phyloP scores from a whole-genome alignment of 2,329 filamentous ascomycete genomes.

The Huntiella savannae region DNA sequence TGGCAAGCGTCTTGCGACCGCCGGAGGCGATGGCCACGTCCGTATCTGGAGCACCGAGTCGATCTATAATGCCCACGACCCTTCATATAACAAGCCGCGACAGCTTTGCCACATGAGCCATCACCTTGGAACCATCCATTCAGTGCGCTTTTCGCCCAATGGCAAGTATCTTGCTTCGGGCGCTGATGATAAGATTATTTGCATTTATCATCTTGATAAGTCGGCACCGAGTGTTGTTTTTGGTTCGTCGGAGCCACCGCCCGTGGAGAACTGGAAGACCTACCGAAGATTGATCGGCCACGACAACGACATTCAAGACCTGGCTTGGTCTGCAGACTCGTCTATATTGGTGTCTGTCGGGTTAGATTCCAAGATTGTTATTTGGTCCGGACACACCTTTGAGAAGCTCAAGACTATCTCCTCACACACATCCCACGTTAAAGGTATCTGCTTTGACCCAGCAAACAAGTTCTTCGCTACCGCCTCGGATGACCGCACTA shows the following conservation, averaged over 20 bases:
- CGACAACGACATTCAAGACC: conserved; percentile 94
- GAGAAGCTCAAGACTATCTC: conserved; percentile 91
- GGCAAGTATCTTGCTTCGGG: conserved; percentile 90
- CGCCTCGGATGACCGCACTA: conserved; percentile 86
- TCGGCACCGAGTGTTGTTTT: conserved; percentile 65
- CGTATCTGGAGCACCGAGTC: conserved; percentile 95
- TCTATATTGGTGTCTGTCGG: conserved; percentile 92
- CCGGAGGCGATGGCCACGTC: conserved; percentile 92
- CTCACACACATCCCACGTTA: conserved; percentile 92
- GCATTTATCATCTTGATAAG: conserved; percentile 80
- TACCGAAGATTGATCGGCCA: conserved; percentile 84
- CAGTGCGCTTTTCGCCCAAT: conserved; percentile 89
- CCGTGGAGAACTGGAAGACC: conserved; percentile 96
- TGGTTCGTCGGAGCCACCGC: conserved; percentile 73
- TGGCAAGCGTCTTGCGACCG: conserved; percentile 76
- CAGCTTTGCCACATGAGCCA: conserved; percentile 98
- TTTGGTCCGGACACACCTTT: conserved; percentile 96
- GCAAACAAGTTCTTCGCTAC: conserved; percentile 99
- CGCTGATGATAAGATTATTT: conserved; percentile 97
- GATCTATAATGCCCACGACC: conserved; percentile 61
- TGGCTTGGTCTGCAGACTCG: conserved; percentile 92
- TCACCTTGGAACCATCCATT: conserved; percentile 91
- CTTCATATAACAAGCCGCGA: conserved; percentile 56
- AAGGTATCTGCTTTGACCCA: conserved; percentile 94
- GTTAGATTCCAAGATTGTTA: conserved; percentile 89